These are phyloP conservation scores for Aristolochia fimbriata DNA, from an alignment of 164 flowering plant genomes.

Conservation along the genomic window DNA sequence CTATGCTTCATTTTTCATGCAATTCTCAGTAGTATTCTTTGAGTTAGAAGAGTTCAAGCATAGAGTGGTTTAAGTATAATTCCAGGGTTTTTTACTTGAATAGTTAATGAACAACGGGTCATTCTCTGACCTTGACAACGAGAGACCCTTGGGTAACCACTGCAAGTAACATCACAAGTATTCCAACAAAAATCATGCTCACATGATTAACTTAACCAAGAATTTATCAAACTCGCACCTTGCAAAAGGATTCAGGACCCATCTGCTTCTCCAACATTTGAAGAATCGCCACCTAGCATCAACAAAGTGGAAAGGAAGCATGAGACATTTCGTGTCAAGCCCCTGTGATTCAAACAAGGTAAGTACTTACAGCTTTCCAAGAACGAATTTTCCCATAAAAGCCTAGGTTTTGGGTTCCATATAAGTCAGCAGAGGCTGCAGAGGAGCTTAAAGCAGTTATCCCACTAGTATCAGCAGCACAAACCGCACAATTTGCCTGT, in stretches of 20 bases:
- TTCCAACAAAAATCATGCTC: too few relatives aligned
- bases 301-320: conserved; percentile 3
- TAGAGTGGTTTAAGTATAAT: too few relatives aligned
- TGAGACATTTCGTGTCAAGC: not conserved
- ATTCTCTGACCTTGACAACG: too few relatives aligned
- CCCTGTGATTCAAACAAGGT: not conserved
- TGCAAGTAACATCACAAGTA: too few relatives aligned
- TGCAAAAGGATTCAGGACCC: conserved; percentile 92
- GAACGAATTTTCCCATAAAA: conserved; percentile 80
- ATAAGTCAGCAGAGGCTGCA: conserved; percentile 56
- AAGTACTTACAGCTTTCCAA: conserved; percentile 86
- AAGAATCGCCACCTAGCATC: conserved; percentile 73
- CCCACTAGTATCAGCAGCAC: conserved; percentile 79
- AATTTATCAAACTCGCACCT: conserved; percentile 28
- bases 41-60: too few relatives aligned
- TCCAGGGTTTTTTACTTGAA: too few relatives aligned
- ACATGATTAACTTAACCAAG: too few relatives aligned
- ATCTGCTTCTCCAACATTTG: conserved; percentile 99
- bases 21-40: too few relatives aligned
- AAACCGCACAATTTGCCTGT: conserved; percentile 91
- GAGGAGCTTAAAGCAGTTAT: conserved; percentile 71
- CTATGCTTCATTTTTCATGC: too few relatives aligned
- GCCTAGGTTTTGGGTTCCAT: conserved; percentile 84
- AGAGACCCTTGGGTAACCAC: too few relatives aligned
- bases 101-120: too few relatives aligned